Evolutionary conservation across 495 filamentous ascomycete genomes (phyloP).

Genomic region (Podospora anserina): DNA sequence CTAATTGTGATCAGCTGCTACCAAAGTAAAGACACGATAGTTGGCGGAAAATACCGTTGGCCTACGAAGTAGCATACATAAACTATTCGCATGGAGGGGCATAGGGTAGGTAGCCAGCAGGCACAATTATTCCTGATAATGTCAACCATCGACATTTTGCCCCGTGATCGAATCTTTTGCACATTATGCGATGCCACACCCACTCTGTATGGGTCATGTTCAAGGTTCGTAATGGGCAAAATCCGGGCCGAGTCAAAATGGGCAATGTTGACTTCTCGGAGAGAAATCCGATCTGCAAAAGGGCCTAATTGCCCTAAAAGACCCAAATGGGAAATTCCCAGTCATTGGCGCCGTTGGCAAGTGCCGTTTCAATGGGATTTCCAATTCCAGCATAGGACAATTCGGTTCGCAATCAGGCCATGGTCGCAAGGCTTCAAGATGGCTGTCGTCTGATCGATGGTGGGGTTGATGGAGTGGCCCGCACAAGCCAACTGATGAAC

Average conservation of each 20-base stretch:
- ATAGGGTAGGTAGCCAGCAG: background rate
- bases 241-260: background rate
- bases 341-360: slow-evolving; percentile 5
- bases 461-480: background rate
- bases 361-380: slow-evolving; percentile 26
- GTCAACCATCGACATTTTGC: slow-evolving; percentile 11
- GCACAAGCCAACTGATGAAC: slow-evolving; percentile 1
- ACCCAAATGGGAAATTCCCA: background rate
- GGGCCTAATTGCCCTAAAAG: background rate
- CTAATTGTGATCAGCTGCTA: background rate
- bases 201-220: background rate
- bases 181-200: slow-evolving; percentile 4
- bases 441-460: slow-evolving; percentile 4
- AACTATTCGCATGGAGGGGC: background rate
- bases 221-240: background rate
- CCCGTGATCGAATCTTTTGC: slow-evolving; percentile 11
- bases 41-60: background rate
- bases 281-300: slow-evolving; percentile 2
- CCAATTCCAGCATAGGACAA: slow-evolving; percentile 20
- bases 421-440: slow-evolving; percentile 3
- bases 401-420: slow-evolving; percentile 12
- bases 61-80: too few relatives aligned
- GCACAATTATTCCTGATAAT: background rate
- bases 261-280: background rate
- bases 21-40: background rate